Evolutionary conservation across 176 grass and related monocot species (phyloP).

Genomic region (Musa schizocarpa): DNA sequence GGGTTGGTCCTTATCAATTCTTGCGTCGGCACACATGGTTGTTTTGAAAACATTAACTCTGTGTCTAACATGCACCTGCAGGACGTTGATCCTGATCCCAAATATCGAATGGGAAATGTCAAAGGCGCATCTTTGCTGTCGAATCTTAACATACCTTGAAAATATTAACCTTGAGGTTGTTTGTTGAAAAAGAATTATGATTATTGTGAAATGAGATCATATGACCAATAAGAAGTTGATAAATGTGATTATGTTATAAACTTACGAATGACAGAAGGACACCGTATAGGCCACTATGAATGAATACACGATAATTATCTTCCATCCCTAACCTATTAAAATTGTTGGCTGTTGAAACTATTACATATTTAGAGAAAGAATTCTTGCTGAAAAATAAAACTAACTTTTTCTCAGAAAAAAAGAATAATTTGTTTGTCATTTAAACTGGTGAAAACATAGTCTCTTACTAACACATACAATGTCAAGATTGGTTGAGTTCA

Average conservation of each 20-base stretch:
- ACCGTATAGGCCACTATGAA: too few relatives aligned
- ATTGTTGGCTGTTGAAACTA: too few relatives aligned
- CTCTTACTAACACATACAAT: too few relatives aligned
- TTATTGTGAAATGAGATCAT: neutral
- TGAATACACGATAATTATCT: too few relatives aligned
- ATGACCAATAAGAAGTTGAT: neutral
- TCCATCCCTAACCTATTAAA: too few relatives aligned
- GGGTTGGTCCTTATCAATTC: neutral
- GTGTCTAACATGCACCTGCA: neutral
- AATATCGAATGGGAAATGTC: neutral
- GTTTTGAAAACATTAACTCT: neutral
- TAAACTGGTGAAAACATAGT: neutral
- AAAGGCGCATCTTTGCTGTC: neutral
- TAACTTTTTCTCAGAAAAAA: too few relatives aligned
- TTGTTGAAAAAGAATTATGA: neutral
- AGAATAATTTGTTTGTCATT: neutral
- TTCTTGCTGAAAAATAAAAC: too few relatives aligned
- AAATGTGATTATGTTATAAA: too few relatives aligned
- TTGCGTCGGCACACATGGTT: neutral
- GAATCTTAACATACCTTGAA: neutral
- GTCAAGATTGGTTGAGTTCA: too few relatives aligned
- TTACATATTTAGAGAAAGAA: too few relatives aligned
- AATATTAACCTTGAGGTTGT: neutral
- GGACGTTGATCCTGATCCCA: neutral
- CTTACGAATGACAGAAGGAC: too few relatives aligned